A percentile compares a stretch with the other conserved stretches of the same genome.
phyloP scores from a whole-genome alignment of 2,329 filamentous ascomycete genomes.

The Nannizziopsis barbatae region DNA sequence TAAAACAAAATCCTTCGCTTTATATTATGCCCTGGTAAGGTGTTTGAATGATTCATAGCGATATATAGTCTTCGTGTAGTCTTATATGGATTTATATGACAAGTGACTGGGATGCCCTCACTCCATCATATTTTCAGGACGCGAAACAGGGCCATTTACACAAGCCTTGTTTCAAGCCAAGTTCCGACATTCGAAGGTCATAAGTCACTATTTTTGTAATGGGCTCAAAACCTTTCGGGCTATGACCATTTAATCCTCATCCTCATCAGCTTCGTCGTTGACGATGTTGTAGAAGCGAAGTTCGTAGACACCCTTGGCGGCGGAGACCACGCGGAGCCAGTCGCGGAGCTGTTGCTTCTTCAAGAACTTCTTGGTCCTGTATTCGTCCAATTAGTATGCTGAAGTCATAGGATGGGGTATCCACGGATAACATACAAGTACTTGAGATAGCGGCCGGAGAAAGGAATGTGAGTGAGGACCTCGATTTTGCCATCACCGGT shows the following conservation, averaged over 20 bases:
- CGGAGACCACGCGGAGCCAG: slow-evolving; percentile 98
- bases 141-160: too few species aligned
- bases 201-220: not conserved
- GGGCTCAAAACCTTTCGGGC: slow-evolving; percentile 13
- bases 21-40: too few species aligned
- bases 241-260: slow-evolving; percentile 70
- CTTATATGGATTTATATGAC: too few species aligned
- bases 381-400: slow-evolving; percentile 1
- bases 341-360: slow-evolving; percentile 99
- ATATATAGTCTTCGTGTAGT: too few species aligned
- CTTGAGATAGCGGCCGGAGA: slow-evolving; percentile 98
- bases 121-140: too few species aligned
- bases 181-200: too few species aligned
- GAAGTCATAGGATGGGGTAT: not conserved
- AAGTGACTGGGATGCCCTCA: too few species aligned
- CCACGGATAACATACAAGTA: slow-evolving; percentile 97
- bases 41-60: too few species aligned
- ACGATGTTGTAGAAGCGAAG: slow-evolving; percentile 99
- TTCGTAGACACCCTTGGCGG: slow-evolving; percentile 96
- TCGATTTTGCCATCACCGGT: slow-evolving; percentile 94
- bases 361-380: slow-evolving; percentile 99
- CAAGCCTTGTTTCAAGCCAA: too few species aligned
- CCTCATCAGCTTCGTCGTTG: slow-evolving; percentile 93
- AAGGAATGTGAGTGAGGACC: slow-evolving; percentile 92
- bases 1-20: not conserved